Conservation (phyloP, 1,284 basidiomycete species). For the Kwoniella shivajii region DNA sequence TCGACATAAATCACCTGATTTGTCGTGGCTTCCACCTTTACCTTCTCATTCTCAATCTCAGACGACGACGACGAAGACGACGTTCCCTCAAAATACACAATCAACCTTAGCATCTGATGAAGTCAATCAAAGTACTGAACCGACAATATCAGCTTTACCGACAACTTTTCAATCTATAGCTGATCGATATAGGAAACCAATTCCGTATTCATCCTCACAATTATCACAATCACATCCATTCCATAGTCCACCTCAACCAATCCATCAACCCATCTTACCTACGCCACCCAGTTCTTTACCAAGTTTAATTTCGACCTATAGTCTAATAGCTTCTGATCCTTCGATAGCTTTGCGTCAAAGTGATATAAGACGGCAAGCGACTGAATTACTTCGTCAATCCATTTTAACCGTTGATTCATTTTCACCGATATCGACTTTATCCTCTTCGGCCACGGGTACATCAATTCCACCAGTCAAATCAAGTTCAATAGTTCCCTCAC, state of each 20-base stretch:
- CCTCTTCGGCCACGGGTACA: too few relatives aligned
- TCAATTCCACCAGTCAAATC: conserved; percentile 32
- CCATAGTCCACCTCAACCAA: conserved; percentile 27
- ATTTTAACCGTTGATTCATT: conserved; percentile 40
- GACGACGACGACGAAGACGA: neutral
- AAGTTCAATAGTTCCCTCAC: conserved; percentile 40
- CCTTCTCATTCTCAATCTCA: conserved; percentile 24
- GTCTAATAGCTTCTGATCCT: conserved; percentile 32
- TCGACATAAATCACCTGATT: conserved; percentile 25
- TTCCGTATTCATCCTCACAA: conserved; percentile 39
- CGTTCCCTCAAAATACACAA: neutral
- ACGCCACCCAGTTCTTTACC: conserved; percentile 37
- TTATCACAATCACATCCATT: conserved; percentile 32
- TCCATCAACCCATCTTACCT: conserved; percentile 9
- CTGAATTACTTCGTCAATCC: conserved; percentile 36
- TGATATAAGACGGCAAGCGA: conserved; percentile 36
- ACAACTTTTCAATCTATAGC: conserved; percentile 33
- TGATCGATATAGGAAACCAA: conserved; percentile 40
- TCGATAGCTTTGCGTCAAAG: conserved; percentile 38
- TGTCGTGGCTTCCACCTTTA: conserved; percentile 44
- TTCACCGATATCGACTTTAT: conserved; percentile 36
- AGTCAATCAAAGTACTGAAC: neutral
- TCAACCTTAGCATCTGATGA: neutral
- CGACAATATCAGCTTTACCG: neutral
- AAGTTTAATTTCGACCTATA: conserved; percentile 35